Percentiles rank a stretch among this genome's conserved stretches.
phyloP scores from a whole-genome alignment of 495 filamentous ascomycete genomes.

The Peziza echinospora region DNA sequence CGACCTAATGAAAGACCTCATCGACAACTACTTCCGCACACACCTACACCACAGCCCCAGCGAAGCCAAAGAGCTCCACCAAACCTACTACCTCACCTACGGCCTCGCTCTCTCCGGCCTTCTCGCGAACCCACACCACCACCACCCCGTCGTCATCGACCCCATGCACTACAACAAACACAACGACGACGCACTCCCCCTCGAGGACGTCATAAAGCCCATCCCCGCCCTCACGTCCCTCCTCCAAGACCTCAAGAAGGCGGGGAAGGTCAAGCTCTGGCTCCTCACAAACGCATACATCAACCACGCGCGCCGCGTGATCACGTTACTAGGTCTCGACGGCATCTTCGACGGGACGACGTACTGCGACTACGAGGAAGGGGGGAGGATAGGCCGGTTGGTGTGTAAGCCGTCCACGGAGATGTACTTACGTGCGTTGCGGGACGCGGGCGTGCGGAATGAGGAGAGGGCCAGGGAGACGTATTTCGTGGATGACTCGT shows the following conservation, averaged over 20 bases:
- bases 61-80: constrained; percentile 39
- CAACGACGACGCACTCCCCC: constrained; percentile 85
- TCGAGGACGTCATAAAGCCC: constrained; percentile 59
- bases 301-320: constrained; percentile 64
- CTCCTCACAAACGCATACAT: constrained; percentile 91
- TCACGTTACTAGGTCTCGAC: constrained; percentile 58
- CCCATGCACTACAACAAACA: constrained; percentile 81
- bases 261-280: constrained; percentile 63
- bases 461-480: constrained; percentile 14
- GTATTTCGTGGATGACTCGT: constrained; percentile 18
- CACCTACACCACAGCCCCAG: constrained; percentile 3
- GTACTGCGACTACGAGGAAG: constrained; percentile 55
- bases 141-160: constrained; percentile 92
- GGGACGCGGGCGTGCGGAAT: constrained; percentile 23
- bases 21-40: constrained; percentile 24
- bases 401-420: constrained; percentile 65
- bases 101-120: constrained; percentile 92
- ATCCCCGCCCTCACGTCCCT: constrained; percentile 52
- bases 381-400: constrained; percentile 29
- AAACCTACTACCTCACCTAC: constrained; percentile 85
- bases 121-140: constrained; percentile 72
- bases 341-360: constrained; percentile 86
- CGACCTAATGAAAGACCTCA: constrained; percentile 35
- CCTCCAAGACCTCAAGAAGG: constrained; percentile 53
- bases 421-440: constrained; percentile 61